These are phyloP conservation scores for Phylloporus arenicola DNA, from an alignment of 768 basidiomycete genomes.

Conservation along the genomic window DNA sequence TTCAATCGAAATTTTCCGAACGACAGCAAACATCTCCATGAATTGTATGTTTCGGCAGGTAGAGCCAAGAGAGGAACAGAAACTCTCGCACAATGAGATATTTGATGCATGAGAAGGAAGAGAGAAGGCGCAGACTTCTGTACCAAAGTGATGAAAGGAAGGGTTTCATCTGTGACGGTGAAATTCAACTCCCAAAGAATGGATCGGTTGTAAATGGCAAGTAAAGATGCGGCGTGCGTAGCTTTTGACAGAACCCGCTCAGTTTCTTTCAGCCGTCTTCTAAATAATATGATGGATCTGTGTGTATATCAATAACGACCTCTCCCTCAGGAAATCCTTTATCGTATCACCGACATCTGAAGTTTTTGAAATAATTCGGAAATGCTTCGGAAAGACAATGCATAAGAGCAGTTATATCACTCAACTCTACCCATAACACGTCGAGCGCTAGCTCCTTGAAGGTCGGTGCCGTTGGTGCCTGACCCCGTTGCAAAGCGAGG, in stretches of 20 bases:
- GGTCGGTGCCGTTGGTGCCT: not conserved
- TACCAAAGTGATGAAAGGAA: not conserved
- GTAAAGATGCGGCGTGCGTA: not conserved
- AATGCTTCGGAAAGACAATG: slow-evolving; percentile 1
- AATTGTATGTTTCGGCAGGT: not conserved
- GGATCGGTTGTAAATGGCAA: not conserved
- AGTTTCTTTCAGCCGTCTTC: not conserved
- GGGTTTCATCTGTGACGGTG: not conserved
- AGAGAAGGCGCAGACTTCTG: not conserved
- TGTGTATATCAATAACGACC: not conserved
- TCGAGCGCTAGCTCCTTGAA: not conserved
- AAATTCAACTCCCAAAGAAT: not conserved
- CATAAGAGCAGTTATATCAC: not conserved
- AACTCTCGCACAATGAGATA: not conserved
- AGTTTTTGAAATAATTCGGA: not conserved
- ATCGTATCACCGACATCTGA: not conserved
- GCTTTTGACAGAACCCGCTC: not conserved
- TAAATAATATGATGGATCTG: too few species aligned
- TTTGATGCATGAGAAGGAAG: not conserved
- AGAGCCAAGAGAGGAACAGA: not conserved
- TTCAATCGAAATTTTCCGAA: too few species aligned
- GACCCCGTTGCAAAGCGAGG: too few species aligned
- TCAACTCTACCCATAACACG: not conserved
- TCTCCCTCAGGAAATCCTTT: not conserved
- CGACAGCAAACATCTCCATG: not conserved